A percentile compares a stretch with the other conserved stretches of the same genome.
phyloP scores from a whole-genome alignment of 495 filamentous ascomycete genomes.

The Letharia columbiana region DNA sequence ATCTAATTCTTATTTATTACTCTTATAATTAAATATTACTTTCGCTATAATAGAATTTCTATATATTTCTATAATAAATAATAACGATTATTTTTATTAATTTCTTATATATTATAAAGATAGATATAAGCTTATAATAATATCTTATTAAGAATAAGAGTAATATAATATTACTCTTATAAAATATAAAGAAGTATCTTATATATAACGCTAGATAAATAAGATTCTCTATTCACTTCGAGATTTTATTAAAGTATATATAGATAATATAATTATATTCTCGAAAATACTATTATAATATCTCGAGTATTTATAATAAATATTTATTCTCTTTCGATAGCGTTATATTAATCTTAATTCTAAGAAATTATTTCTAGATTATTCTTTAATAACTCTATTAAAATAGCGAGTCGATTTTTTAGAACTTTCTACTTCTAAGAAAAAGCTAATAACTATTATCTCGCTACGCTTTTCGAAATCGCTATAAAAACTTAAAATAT shows the following conservation, averaged over 20 bases:
- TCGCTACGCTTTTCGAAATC: neutral
- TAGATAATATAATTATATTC: too few species aligned
- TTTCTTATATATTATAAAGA: neutral
- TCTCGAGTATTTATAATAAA: too few species aligned
- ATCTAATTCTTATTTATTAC: neutral
- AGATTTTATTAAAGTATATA: too few species aligned
- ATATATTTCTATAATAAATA: neutral
- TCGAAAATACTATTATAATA: too few species aligned
- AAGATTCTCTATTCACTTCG: neutral
- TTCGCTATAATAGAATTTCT: neutral
- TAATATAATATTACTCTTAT: neutral
- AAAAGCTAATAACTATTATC: too few species aligned
- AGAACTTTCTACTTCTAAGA: too few species aligned
- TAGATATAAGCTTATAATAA: neutral
- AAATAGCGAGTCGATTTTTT: too few species aligned
- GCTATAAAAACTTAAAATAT: too few species aligned
- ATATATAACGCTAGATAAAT: neutral
- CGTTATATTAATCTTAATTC: too few species aligned
- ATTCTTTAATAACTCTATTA: too few species aligned
- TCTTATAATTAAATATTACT: neutral
- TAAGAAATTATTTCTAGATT: too few species aligned
- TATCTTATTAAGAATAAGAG: neutral
- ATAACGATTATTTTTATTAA: neutral
- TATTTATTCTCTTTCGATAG: too few species aligned
- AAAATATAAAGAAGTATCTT: neutral